These are phyloP conservation scores for Scenedesmus sp. DNA, from an alignment of 163 green algal species.

Conservation along the genomic window DNA sequence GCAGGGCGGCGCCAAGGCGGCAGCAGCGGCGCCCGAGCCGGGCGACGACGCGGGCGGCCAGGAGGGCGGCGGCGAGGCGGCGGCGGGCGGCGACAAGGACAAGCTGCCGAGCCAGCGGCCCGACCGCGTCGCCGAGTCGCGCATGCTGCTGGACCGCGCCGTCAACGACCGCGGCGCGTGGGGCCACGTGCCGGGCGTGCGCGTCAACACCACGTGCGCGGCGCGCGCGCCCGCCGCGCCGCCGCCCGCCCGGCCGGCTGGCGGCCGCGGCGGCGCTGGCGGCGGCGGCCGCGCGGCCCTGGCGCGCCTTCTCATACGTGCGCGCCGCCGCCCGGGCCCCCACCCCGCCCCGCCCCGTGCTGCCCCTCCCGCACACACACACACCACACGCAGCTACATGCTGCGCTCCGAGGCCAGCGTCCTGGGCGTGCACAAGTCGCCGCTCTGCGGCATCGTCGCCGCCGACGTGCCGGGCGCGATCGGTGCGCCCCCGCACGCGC, in stretches of 20 bases:
- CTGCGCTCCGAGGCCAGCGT: constrained; percentile 18
- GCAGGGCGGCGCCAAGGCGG: neutral
- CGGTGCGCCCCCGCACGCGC: neutral
- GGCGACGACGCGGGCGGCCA: neutral
- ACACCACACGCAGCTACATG: no score
- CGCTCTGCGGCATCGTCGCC: constrained; percentile 29
- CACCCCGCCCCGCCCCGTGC: no score
- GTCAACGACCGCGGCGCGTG: constrained; percentile 18
- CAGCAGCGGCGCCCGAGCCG: neutral
- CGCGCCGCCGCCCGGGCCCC: no score
- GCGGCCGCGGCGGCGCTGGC: no score
- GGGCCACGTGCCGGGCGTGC: constrained; percentile 36
- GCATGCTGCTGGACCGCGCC: neutral
- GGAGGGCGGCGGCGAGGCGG: constrained; percentile 8
- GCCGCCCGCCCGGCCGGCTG: no score
- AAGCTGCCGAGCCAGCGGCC: constrained; percentile 13
- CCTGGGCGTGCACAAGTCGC: constrained; percentile 35
- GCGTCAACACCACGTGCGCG: constrained; percentile 30
- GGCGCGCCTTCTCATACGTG: no score
- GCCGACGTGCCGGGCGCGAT: neutral
- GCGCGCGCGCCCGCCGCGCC: no score
- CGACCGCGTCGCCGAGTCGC: constrained; percentile 33
- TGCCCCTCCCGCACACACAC: no score
- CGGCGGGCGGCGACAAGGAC: neutral
- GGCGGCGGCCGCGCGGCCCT: no score